Percentiles rank a stretch among this genome's conserved stretches.
These are phyloP conservation scores for Epichloe baconii DNA, from an alignment of 2,329 filamentous ascomycete species.

Conservation along the genomic window DNA sequence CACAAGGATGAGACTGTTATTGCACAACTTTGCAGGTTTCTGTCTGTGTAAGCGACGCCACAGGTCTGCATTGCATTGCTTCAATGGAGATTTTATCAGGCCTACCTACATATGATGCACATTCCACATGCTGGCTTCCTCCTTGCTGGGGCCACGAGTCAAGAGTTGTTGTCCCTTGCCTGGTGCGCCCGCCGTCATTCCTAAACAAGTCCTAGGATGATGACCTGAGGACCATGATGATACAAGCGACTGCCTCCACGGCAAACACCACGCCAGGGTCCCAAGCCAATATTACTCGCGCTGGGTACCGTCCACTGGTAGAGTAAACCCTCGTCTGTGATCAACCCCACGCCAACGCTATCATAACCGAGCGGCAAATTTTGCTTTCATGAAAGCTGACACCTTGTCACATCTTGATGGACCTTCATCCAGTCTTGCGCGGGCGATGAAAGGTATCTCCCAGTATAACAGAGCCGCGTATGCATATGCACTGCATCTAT, in stretches of 20 bases:
- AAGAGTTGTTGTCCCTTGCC: too few relatives aligned
- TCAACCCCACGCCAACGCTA: not conserved
- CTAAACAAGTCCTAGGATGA: not conserved
- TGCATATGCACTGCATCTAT: not conserved
- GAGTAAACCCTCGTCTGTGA: not conserved
- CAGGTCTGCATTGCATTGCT: not conserved
- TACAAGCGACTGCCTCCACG: not conserved
- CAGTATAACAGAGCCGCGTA: not conserved
- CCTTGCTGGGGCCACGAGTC: not conserved
- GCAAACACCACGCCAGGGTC: not conserved
- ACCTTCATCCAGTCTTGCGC: not conserved
- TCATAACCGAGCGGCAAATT: not conserved
- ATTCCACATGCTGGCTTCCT: not conserved
- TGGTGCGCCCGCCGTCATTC: not conserved
- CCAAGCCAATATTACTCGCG: not conserved
- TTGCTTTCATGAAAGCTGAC: not conserved
- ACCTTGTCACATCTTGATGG: not conserved
- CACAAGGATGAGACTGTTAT: too few relatives aligned
- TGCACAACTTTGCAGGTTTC: not conserved
- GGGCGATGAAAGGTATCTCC: not conserved
- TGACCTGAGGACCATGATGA: not conserved
- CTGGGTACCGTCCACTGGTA: not conserved
- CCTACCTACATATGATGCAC: not conserved
- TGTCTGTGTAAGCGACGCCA: not conserved
- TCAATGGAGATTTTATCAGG: not conserved